Percentiles rank a stretch among this genome's conserved stretches.
Conservation (phyloP, 163 green algal genomes). For the Scenedesmus sp. region DNA sequence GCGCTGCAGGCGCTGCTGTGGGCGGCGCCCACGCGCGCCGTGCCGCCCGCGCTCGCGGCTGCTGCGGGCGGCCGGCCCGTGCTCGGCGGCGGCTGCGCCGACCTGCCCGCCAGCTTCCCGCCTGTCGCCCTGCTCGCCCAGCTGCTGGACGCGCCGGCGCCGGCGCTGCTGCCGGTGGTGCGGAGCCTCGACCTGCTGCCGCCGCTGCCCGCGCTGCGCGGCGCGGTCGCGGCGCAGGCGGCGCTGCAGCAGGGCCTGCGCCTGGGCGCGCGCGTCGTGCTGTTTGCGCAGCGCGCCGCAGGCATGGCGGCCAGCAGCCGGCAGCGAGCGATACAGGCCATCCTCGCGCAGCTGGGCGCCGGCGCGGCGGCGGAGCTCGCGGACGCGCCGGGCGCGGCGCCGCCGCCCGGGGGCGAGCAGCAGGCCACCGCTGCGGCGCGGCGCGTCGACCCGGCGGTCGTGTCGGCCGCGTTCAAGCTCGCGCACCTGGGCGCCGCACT, state of each 20-base stretch:
- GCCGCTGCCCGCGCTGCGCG: slow-evolving; percentile 24
- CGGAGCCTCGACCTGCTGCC: slow-evolving; percentile 33
- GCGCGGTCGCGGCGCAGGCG: slow-evolving; percentile 16
- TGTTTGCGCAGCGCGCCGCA: not conserved
- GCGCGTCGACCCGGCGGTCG: slow-evolving; percentile 15
- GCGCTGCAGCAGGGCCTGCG: slow-evolving; percentile 12
- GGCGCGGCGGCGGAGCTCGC: not conserved
- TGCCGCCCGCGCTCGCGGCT: no score
- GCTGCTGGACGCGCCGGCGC: not conserved
- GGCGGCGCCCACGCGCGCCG: not conserved
- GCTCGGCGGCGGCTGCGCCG: not conserved
- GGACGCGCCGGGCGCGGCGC: not conserved
- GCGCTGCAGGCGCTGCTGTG: slow-evolving; percentile 16
- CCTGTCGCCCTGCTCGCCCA: slow-evolving; percentile 8
- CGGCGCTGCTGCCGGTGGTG: slow-evolving; percentile 18
- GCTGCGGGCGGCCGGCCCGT: not conserved
- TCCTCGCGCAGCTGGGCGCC: not conserved
- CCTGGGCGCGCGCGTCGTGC: slow-evolving; percentile 21
- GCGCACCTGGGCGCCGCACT: slow-evolving; percentile 8
- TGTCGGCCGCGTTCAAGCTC: slow-evolving; percentile 33
- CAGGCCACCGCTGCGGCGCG: no score
- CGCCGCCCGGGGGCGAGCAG: not conserved
- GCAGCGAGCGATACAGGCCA: slow-evolving; percentile 1
- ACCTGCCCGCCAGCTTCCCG: slow-evolving; percentile 7
- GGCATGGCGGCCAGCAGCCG: slow-evolving; percentile 17